A percentile compares a stretch with the other conserved stretches of the same genome.
phyloP scores from a whole-genome alignment of 2,329 filamentous ascomycete genomes.

The Penicillium hordei region DNA sequence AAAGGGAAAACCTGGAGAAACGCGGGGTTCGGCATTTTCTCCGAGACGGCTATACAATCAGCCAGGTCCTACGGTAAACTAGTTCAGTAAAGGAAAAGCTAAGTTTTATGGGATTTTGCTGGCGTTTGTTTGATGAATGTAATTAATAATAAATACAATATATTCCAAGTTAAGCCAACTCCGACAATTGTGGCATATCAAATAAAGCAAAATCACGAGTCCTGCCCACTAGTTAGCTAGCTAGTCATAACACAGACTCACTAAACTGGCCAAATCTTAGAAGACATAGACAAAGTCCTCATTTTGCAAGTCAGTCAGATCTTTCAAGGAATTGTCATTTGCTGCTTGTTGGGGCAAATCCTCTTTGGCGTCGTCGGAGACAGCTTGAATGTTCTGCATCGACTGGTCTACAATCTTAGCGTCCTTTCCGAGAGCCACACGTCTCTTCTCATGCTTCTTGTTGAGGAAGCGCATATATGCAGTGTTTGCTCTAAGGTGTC shows the following conservation, averaged over 20 bases:
- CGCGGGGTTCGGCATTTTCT: constrained; percentile 22
- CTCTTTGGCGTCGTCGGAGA: constrained; percentile 27
- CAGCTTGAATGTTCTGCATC: constrained; percentile 49
- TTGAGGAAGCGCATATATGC: constrained; percentile 57
- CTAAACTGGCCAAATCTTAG: constrained; percentile 21
- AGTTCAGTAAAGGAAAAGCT: not conserved
- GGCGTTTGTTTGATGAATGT: too few relatives aligned
- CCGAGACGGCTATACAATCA: constrained; percentile 13
- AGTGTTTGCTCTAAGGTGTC: constrained; percentile 35
- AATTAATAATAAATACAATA: not conserved
- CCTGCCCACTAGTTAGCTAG: not conserved
- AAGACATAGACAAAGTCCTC: constrained; percentile 65
- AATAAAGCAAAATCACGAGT: not conserved
- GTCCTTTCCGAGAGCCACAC: constrained; percentile 60
- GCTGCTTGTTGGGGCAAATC: constrained; percentile 29
- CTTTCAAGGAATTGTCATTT: constrained; percentile 56
- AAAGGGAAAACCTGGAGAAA: constrained; percentile 22
- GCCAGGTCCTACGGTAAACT: not conserved
- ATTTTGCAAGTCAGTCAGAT: constrained; percentile 61
- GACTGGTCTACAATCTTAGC: constrained; percentile 60
- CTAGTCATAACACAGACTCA: not conserved
- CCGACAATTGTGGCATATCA: not conserved
- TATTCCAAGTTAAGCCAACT: too few relatives aligned
- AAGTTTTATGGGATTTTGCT: too few relatives aligned
- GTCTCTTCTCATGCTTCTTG: constrained; percentile 53